phyloP scores from a whole-genome alignment of 768 basidiomycete genomes.

The Boletus rubropictus region DNA sequence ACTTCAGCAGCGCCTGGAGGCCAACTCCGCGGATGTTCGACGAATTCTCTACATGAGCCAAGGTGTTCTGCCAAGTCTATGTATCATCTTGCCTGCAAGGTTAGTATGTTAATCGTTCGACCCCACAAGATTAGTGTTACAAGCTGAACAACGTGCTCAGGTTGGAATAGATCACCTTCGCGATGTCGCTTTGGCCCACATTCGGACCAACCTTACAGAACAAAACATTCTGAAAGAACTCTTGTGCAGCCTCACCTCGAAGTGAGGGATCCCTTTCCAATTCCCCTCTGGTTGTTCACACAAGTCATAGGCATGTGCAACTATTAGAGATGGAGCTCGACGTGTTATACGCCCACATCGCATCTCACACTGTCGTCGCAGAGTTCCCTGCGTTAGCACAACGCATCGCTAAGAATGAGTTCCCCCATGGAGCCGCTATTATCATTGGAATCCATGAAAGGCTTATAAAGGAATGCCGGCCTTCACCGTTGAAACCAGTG shows the following conservation, averaged over 20 bases:
- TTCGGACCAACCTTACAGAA: constrained; percentile 16
- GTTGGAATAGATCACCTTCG: constrained; percentile 18
- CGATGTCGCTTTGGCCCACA: constrained; percentile 14
- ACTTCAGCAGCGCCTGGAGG: constrained; percentile 12
- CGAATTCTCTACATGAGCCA: neutral
- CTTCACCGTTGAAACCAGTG: neutral
- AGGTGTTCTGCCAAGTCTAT: constrained; percentile 41
- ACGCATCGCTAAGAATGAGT: constrained; percentile 13
- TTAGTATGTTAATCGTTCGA: neutral
- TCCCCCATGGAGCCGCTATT: constrained; percentile 22
- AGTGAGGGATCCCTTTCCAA: constrained; percentile 1
- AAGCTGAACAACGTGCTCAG: neutral
- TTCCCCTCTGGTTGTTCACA: neutral
- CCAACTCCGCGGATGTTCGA: neutral
- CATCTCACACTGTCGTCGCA: constrained; percentile 10
- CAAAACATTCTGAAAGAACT: constrained; percentile 24
- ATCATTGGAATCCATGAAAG: constrained; percentile 19
- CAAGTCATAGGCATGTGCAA: constrained; percentile 5
- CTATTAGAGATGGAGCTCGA: constrained; percentile 25
- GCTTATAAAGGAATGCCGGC: constrained; percentile 7
- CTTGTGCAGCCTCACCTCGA: constrained; percentile 14
- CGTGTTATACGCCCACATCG: constrained; percentile 13
- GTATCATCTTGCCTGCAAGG: constrained; percentile 40
- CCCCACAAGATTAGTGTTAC: too few relatives aligned
- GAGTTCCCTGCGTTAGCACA: constrained; percentile 10